phyloP scores from a whole-genome alignment of 2,329 filamentous ascomycete genomes.

The Fusarium nurragi region DNA sequence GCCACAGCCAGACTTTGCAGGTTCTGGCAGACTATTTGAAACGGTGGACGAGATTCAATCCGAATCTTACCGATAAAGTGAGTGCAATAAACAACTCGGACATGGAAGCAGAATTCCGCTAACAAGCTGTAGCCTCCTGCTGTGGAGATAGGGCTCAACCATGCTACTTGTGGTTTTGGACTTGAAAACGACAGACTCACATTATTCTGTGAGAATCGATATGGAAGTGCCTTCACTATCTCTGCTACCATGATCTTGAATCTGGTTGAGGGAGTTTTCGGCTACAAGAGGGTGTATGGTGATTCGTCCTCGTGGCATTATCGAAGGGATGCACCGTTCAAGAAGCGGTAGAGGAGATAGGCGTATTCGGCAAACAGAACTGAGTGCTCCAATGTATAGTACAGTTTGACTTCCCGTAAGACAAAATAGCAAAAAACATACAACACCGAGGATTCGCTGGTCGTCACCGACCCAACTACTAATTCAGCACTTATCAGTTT shows the following conservation, averaged over 20 bases:
- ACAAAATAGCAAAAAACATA: conserved; percentile 9
- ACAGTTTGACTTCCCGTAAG: no score
- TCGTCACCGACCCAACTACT: conserved; percentile 32
- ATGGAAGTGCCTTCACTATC: conserved; percentile 47
- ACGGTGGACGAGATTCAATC: conserved; percentile 58
- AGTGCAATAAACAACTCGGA: conserved; percentile 1
- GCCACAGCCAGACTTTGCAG: conserved; percentile 58
- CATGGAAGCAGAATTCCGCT: not conserved
- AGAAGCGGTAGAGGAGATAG: not conserved
- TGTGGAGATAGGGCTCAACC: conserved; percentile 54
- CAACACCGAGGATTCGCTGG: conserved; percentile 34
- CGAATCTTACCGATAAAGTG: conserved; percentile 50
- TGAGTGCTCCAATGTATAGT: not conserved
- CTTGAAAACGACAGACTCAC: conserved; percentile 56
- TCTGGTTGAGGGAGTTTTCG: conserved; percentile 58
- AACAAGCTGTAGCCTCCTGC: conserved; percentile 51
- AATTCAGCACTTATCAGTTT: conserved; percentile 31
- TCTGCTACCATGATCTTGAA: conserved; percentile 56
- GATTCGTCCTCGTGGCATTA: conserved; percentile 44
- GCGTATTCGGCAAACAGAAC: no score
- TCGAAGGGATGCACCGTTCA: conserved; percentile 31
- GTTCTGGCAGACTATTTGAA: conserved; percentile 58
- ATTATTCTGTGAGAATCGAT: conserved; percentile 49
- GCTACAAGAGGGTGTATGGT: conserved; percentile 49
- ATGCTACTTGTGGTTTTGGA: conserved; percentile 57